Evolutionary conservation across 2,329 filamentous ascomycete genomes (phyloP).

Genomic region (Graphium sp.): DNA sequence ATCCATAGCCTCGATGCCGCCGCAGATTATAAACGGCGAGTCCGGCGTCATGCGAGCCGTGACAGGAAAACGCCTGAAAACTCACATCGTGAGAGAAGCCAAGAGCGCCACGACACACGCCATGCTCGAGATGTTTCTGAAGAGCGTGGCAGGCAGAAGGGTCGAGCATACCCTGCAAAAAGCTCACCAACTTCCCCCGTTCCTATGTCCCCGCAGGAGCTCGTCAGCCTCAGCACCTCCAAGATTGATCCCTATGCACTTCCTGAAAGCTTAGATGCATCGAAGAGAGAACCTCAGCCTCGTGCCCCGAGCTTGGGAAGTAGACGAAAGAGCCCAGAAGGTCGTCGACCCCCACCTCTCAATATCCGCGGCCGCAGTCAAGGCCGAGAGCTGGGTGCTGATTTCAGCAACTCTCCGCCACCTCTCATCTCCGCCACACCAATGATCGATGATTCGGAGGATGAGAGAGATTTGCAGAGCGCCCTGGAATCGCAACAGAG

Average conservation of each 20-base stretch:
- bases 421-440: constrained; percentile 45
- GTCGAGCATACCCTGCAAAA: constrained; percentile 55
- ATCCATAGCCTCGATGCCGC: constrained; percentile 75
- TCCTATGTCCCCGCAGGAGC: constrained; percentile 85
- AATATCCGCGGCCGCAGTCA: constrained; percentile 46
- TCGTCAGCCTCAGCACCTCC: constrained; percentile 43
- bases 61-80: constrained; percentile 24
- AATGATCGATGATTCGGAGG: constrained; percentile 39
- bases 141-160: constrained; percentile 49
- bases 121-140: constrained; percentile 50
- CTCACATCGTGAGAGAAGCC: constrained; percentile 17
- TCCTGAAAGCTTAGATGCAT: not conserved
- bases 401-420: constrained; percentile 4
- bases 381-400: constrained; percentile 38
- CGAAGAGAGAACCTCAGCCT: constrained; percentile 4
- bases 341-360: constrained; percentile 20
- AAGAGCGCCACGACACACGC: constrained; percentile 27
- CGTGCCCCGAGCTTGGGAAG: constrained; percentile 29
- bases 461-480: constrained; percentile 42
- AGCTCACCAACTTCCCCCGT: constrained; percentile 82
- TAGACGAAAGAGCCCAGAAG: constrained; percentile 27
- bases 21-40: constrained; percentile 39
- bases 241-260: constrained; percentile 11
- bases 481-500: constrained; percentile 35
- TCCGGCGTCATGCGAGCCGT: constrained; percentile 36